Conservation (phyloP, 805 yeast species). For the Hanseniaspora taiwanica region DNA sequence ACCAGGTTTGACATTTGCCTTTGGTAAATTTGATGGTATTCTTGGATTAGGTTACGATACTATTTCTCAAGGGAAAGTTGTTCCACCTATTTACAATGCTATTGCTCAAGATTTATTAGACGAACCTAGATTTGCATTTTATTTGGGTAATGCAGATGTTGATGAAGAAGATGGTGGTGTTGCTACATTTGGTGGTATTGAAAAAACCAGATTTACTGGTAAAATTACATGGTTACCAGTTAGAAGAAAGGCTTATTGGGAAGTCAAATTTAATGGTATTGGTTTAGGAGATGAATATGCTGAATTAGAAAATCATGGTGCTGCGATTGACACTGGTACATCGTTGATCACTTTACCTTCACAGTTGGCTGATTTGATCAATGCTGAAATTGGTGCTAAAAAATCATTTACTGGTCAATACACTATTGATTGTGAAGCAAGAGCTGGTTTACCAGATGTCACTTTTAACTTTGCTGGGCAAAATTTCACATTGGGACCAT, state of each 20-base stretch:
- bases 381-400: slow-evolving; percentile 92
- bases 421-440: slow-evolving; percentile 75
- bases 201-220: slow-evolving; percentile 62
- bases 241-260: slow-evolving; percentile 99
- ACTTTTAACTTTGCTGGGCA: slow-evolving; percentile 82
- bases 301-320: slow-evolving; percentile 70
- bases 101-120: slow-evolving; percentile 70
- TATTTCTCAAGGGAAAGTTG: slow-evolving; percentile 76
- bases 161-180: slow-evolving; percentile 69
- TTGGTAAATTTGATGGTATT: slow-evolving; percentile 97
- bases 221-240: slow-evolving; percentile 92
- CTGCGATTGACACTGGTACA: slow-evolving; percentile 98
- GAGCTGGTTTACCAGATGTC: slow-evolving; percentile 79
- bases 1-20: slow-evolving; percentile 96
- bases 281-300: slow-evolving; percentile 90
- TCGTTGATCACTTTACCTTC: slow-evolving; percentile 91
- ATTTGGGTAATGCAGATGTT: slow-evolving; percentile 66
- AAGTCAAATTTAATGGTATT: slow-evolving; percentile 83
- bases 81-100: slow-evolving; percentile 91
- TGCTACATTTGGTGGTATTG: slow-evolving; percentile 93
- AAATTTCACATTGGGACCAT: slow-evolving; percentile 81
- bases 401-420: slow-evolving; percentile 98
- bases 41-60: slow-evolving; percentile 89
- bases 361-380: slow-evolving; percentile 87
- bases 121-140: slow-evolving; percentile 75